A percentile compares a stretch with the other conserved stretches of the same genome.
Conservation (phyloP, 164 flowering plant species). For the Magnolia officinalis region DNA sequence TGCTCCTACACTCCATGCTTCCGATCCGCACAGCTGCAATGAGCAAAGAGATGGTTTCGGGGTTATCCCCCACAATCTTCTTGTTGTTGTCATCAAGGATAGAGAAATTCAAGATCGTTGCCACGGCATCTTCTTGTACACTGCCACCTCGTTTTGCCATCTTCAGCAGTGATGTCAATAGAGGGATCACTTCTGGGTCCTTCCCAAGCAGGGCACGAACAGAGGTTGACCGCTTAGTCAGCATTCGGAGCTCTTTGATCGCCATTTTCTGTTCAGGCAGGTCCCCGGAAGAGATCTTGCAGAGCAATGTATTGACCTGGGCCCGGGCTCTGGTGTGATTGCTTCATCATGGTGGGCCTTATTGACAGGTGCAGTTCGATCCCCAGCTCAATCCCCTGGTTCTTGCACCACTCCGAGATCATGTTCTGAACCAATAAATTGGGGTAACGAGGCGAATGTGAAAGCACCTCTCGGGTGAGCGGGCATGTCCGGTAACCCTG, state of each 20-base stretch:
- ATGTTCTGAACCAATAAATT: constrained; percentile 54
- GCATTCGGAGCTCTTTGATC: constrained; percentile 62
- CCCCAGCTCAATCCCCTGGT: constrained; percentile 34
- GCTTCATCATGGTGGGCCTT: constrained; percentile 19
- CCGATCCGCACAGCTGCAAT: constrained; percentile 56
- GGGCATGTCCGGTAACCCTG: constrained; percentile 68
- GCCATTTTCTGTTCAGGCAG: constrained; percentile 52
- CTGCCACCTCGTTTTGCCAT: constrained; percentile 30
- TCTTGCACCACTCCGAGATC: constrained; percentile 65
- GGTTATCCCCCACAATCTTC: constrained; percentile 64
- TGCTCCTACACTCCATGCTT: constrained; percentile 57
- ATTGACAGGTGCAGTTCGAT: constrained; percentile 9
- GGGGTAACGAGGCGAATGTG: constrained; percentile 62
- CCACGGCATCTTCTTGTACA: constrained; percentile 77
- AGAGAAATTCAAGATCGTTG: constrained; percentile 73
- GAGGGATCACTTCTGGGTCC: constrained; percentile 42
- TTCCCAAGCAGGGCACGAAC: constrained; percentile 72
- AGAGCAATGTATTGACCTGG: constrained; percentile 40
- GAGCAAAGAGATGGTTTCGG: constrained; percentile 58
- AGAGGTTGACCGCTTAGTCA: constrained; percentile 63
- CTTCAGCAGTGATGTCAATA: constrained; percentile 47
- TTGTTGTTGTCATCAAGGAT: constrained; percentile 70
- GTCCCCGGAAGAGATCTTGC: constrained; percentile 38
- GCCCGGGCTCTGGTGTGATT: constrained; percentile 34
- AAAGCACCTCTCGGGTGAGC: constrained; percentile 55